Conservation (phyloP, 2,329 filamentous ascomycete genomes). For the Sordariomycetes sp. region DNA sequence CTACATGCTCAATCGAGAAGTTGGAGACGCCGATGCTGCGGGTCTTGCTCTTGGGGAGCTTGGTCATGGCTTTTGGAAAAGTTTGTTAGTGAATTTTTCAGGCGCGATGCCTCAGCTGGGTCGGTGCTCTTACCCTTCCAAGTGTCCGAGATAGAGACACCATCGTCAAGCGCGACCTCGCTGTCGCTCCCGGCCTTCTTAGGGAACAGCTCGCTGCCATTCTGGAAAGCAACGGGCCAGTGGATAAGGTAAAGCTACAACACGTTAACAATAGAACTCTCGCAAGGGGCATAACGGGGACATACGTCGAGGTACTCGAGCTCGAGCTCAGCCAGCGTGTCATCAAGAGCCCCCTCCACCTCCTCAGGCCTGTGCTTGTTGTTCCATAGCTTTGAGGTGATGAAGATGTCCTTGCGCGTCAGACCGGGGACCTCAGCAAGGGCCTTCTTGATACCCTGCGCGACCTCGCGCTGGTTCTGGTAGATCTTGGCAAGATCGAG, state of each 20-base stretch:
- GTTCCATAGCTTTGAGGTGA: slow-evolving; percentile 55
- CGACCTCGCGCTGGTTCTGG: slow-evolving; percentile 50
- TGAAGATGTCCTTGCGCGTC: slow-evolving; percentile 41
- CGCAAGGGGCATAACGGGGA: background rate
- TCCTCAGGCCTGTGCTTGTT: slow-evolving; percentile 47
- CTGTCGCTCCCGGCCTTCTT: slow-evolving; percentile 18
- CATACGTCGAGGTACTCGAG: slow-evolving; percentile 43
- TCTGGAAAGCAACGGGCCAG: slow-evolving; percentile 39
- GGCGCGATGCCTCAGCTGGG: background rate
- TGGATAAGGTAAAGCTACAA: slow-evolving; percentile 45
- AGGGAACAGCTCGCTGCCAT: slow-evolving; percentile 29
- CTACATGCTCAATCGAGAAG: slow-evolving; percentile 43
- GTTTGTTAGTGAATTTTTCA: background rate
- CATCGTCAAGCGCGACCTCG: slow-evolving; percentile 27
- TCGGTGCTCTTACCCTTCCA: slow-evolving; percentile 22
- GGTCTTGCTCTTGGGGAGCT: slow-evolving; percentile 46
- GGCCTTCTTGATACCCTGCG: slow-evolving; percentile 36
- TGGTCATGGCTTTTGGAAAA: slow-evolving; percentile 25
- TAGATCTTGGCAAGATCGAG: slow-evolving; percentile 43
- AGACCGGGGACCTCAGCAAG: slow-evolving; percentile 33
- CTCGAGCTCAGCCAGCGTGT: slow-evolving; percentile 39
- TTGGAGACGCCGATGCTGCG: slow-evolving; percentile 62
- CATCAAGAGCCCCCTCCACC: slow-evolving; percentile 40
- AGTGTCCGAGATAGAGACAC: slow-evolving; percentile 25
- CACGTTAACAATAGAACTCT: background rate